A percentile compares a stretch with the other conserved stretches of the same genome.
Evolutionary conservation across 192 early-diverging fungal species (phyloP).

Genomic region (Coemansia sp.): DNA sequence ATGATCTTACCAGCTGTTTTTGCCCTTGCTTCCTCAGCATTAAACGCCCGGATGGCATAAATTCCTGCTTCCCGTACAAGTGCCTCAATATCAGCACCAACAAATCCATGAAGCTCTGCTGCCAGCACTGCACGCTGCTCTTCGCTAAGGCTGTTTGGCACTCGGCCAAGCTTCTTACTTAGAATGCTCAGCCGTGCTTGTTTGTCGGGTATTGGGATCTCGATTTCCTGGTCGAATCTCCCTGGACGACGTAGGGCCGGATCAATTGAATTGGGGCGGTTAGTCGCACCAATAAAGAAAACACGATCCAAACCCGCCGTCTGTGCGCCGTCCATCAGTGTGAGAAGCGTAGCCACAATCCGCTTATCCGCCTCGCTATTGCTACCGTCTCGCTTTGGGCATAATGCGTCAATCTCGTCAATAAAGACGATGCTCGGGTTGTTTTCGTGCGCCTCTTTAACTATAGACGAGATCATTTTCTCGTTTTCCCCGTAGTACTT

Average conservation of each 20-base stretch:
- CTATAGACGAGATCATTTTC: slow-evolving; percentile 73
- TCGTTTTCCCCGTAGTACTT: slow-evolving; percentile 96
- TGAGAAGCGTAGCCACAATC: slow-evolving; percentile 89
- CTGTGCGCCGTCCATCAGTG: slow-evolving; percentile 83
- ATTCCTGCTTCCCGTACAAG: slow-evolving; percentile 87
- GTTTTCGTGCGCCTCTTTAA: slow-evolving; percentile 67
- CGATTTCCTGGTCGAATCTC: slow-evolving; percentile 93
- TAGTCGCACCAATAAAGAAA: slow-evolving; percentile 91
- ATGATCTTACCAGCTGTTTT: background rate
- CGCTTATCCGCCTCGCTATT: slow-evolving; percentile 85
- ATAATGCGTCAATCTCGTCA: slow-evolving; percentile 92
- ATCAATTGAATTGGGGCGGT: slow-evolving; percentile 86
- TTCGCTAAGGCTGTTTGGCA: slow-evolving; percentile 67
- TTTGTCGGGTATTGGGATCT: slow-evolving; percentile 86
- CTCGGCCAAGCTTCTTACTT: slow-evolving; percentile 61
- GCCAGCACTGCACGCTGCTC: slow-evolving; percentile 64
- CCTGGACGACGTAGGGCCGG: slow-evolving; percentile 90
- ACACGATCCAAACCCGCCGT: slow-evolving; percentile 22
- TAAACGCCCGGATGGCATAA: slow-evolving; percentile 63
- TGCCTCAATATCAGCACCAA: slow-evolving; percentile 95
- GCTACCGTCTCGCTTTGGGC: slow-evolving; percentile 80
- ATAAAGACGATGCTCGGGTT: slow-evolving; percentile 88
- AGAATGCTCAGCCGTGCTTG: slow-evolving; percentile 74
- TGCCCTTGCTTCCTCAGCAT: background rate
- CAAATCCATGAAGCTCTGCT: slow-evolving; percentile 82